Evolutionary conservation across 805 yeast species (phyloP), one percentile per base, ranked within the genome.

Genomic region (Myxozyma melibiosi): DNA sequence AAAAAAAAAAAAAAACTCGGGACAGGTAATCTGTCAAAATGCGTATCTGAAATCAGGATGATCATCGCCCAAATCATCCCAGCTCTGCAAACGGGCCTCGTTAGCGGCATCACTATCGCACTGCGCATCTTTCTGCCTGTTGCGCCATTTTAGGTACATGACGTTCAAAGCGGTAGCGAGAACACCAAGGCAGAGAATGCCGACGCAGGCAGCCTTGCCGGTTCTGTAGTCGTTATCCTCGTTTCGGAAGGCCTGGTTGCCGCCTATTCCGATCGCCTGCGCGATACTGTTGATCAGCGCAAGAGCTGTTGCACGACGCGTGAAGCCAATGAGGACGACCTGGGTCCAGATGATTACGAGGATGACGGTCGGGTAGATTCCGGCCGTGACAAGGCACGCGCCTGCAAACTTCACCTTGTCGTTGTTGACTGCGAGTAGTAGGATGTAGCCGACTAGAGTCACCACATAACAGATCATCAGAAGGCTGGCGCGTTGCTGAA

Each of bases 131-230:
- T 41, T 50, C 13, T 7, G 38, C 4, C 31, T 25, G 20, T 50
- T 41, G 14, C 45, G 46, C 45, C 47, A 41, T 22, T 34, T 4
- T 22, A 50, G 41, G 27, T 50, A 40, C n/a, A 30, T 13, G 3
- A 40, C 30, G 22, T 30, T 30, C 27, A 25, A 33, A 2, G 30
- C 27, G 7, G 45, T 28, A 31, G 45, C 53, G 13, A 49, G 22
- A 3, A 31, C 25, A 72, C 80, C 85, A 25, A 82, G 70, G 63
- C 75, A 84, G 2, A 86, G 77, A 5, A 87, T 73, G 53, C 84
- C 77, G 62, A 84, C 82, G 56, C 88, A 88, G 41, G 88, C 89
- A 65, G 82, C 83, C 70, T 84, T 84, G 53, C 88, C 89, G 65
- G 84, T 82, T 1, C 88, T 88, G 66, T 84, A 45, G 30, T 34